Conservation (phyloP, 2,329 filamentous ascomycete genomes). For the Lojkania enalia region DNA sequence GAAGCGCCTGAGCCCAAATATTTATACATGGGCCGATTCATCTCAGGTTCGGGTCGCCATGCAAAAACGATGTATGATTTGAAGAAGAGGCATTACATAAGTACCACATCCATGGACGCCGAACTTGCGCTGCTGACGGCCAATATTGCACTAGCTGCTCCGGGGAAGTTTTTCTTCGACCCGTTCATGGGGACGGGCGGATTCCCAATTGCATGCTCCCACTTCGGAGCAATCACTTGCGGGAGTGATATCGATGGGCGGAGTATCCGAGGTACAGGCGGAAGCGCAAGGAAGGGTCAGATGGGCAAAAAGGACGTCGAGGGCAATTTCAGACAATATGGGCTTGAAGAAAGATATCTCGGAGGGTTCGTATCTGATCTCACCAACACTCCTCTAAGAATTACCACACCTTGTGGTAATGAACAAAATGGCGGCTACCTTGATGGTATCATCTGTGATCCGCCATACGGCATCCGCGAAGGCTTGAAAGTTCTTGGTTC, state of each 20-base stretch:
- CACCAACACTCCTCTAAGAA: slow-evolving; percentile 76
- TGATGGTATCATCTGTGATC: slow-evolving; percentile 93
- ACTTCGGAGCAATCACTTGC: slow-evolving; percentile 82
- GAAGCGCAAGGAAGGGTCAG: slow-evolving; percentile 46
- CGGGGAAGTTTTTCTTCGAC: slow-evolving; percentile 88
- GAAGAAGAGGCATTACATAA: slow-evolving; percentile 92
- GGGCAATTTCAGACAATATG: slow-evolving; percentile 86
- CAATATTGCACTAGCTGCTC: slow-evolving; percentile 80
- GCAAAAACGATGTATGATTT: slow-evolving; percentile 76
- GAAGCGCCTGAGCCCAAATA: slow-evolving; percentile 55
- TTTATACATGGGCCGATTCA: slow-evolving; percentile 72
- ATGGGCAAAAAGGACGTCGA: slow-evolving; percentile 54
- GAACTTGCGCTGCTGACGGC: slow-evolving; percentile 90
- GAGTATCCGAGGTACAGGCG: slow-evolving; percentile 72
- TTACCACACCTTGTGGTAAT: slow-evolving; percentile 12
- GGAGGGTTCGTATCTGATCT: slow-evolving; percentile 85
- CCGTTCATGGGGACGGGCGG: slow-evolving; percentile 95
- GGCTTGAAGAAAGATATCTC: slow-evolving; percentile 65
- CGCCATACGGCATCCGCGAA: slow-evolving; percentile 93
- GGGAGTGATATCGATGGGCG: slow-evolving; percentile 94
- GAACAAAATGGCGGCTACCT: slow-evolving; percentile 57
- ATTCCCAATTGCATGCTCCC: slow-evolving; percentile 85
- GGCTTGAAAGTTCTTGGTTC: slow-evolving; percentile 85
- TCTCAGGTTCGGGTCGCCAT: slow-evolving; percentile 69
- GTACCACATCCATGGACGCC: slow-evolving; percentile 95